Conservation (phyloP, 371 early-diverging fungal genomes). For the Circinella minor region DNA sequence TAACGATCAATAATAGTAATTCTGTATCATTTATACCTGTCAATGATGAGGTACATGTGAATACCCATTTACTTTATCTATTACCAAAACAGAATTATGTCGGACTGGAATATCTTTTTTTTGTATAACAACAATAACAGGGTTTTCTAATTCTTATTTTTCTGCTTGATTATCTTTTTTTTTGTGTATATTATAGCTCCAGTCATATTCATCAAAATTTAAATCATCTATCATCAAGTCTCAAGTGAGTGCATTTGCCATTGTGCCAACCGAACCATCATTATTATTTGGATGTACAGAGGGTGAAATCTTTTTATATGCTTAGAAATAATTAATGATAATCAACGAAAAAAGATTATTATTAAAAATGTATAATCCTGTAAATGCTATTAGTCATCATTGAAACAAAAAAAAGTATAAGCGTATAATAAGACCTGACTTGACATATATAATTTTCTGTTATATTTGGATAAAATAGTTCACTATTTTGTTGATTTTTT, state of each 20-base stretch:
- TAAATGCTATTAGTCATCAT: slow-evolving; percentile 12
- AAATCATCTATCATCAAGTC: slow-evolving; percentile 67
- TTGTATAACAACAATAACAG: neutral
- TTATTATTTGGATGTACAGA: slow-evolving; percentile 66
- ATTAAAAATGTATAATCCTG: neutral
- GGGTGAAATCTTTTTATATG: slow-evolving; percentile 68
- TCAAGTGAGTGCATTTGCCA: slow-evolving; percentile 62
- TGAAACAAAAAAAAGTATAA: neutral
- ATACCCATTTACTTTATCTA: neutral
- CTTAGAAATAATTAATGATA: slow-evolving; percentile 29
- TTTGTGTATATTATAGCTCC: slow-evolving; percentile 39
- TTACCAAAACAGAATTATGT: neutral
- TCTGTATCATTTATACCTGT: slow-evolving; percentile 70
- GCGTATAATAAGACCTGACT: too few relatives aligned
- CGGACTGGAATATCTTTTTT: neutral
- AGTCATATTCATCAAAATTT: slow-evolving; percentile 71
- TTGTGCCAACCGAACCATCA: slow-evolving; percentile 65
- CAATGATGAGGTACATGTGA: slow-evolving; percentile 63
- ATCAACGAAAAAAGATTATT: neutral
- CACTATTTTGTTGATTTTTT: neutral
- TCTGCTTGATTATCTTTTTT: neutral
- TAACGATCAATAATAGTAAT: slow-evolving; percentile 67
- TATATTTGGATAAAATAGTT: too few relatives aligned
- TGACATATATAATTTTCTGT: too few relatives aligned
- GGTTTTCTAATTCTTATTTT: slow-evolving; percentile 1